Evolutionary conservation across 768 basidiomycete species (phyloP), one percentile per base, ranked within the genome.

Genomic region (Trametes maxima): DNA sequence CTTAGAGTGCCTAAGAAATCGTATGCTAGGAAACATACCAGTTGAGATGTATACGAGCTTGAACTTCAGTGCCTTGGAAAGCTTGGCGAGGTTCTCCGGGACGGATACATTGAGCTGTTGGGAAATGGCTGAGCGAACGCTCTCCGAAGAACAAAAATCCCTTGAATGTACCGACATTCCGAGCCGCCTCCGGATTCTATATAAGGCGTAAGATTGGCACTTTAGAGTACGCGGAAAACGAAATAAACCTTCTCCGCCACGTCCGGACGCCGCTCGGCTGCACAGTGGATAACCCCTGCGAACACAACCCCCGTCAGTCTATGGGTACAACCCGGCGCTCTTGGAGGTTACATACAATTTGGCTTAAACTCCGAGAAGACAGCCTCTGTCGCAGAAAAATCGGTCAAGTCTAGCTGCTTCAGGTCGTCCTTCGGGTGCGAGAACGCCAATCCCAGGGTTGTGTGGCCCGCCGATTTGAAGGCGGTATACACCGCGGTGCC

Each of bases 41-140:
- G 95, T 98, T 6, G 94, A 96, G 66, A 99, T 94, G 76, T 95
- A 95, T 46, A 99, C 81, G 45, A 99, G 77, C 22, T 79, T 87
- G 72, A 86, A 93, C 36, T 79, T 78, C 28, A 88, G 74, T 2
- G 79, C 72, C 66, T 79, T 82, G 7, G 91, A 80, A 10, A 96
- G 79, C 16, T 78, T 67, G 5, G 94, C 89, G 13, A 99, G 82
- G 59, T 83, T 79, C 14, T 78, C 83, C 3, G 94, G 89, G 11
- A 95, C 89, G 14, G 79, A 80, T 46, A 82, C 87, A 72, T 98
- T 98, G 65, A 98, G 80, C 92, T 94, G 70, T 16, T 43, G 7
- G 21, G 19, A 17, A 1, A 8, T 14, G 17, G 22, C 2, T 21
- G 44, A n/a, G 44, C 8, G 28, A 8, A 33, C 8, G 28, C 28